A percentile compares a stretch with the other conserved stretches of the same genome.
Evolutionary conservation across 306 rosid species (phyloP).

Genomic region (Myrica gale): DNA sequence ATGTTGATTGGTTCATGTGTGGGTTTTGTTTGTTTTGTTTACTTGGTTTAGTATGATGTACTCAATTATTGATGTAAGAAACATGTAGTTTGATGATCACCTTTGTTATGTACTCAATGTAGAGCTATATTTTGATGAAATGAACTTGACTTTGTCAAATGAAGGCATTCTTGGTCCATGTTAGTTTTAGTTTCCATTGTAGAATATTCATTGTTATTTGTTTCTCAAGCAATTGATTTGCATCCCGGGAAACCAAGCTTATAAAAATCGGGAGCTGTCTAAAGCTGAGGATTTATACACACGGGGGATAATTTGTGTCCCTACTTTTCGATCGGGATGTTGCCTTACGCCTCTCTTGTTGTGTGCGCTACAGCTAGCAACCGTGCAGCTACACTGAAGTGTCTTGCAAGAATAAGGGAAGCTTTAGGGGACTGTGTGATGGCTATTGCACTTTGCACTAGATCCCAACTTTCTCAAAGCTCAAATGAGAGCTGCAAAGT

Average conservation of each 20-base stretch:
- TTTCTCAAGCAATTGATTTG: slow-evolving; percentile 25
- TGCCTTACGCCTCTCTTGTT: slow-evolving; percentile 62
- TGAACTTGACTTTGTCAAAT: no score
- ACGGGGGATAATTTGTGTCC: slow-evolving; percentile 66
- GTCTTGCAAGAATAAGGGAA: slow-evolving; percentile 73
- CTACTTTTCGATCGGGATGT: slow-evolving; percentile 59
- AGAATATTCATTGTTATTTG: slow-evolving; percentile 21
- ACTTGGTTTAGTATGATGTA: no score
- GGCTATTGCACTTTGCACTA: slow-evolving; percentile 57
- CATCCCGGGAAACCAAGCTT: slow-evolving; percentile 78
- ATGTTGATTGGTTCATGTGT: no score
- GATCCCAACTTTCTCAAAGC: slow-evolving; percentile 78
- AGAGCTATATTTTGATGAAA: no score
- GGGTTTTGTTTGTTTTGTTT: no score
- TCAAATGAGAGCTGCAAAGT: slow-evolving; percentile 83
- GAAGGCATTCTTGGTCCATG: slow-evolving; percentile 7
- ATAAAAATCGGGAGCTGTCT: slow-evolving; percentile 63
- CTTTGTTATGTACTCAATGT: no score
- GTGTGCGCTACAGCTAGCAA: slow-evolving; percentile 89
- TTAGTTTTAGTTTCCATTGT: slow-evolving; percentile 2
- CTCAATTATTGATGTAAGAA: no score
- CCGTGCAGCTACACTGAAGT: slow-evolving; percentile 79
- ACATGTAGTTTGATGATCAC: no score
- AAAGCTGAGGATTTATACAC: slow-evolving; percentile 87
- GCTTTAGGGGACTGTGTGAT: slow-evolving; percentile 74